These are phyloP conservation scores for Paraurostyla sp. DNA, from an alignment of 73 alveolate species.

Conservation along the genomic window DNA sequence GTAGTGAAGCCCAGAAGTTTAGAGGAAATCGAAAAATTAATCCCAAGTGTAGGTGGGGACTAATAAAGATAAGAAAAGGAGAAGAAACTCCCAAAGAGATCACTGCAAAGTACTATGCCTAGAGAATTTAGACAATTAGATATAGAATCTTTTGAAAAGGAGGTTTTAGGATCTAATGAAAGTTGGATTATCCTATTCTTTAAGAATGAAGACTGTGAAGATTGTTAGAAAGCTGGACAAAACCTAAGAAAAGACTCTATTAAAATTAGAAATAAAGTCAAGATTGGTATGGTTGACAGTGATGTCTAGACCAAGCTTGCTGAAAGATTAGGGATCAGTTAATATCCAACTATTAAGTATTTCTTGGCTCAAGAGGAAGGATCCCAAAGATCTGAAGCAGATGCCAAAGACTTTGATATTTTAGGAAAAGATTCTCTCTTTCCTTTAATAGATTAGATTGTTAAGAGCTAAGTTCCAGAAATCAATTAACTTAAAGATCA, in stretches of 20 bases:
- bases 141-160: slow-evolving; percentile 83
- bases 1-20: slow-evolving; percentile 44
- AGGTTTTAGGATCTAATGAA: slow-evolving; percentile 83
- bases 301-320: slow-evolving; percentile 87
- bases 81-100: neutral
- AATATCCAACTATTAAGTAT: slow-evolving; percentile 89
- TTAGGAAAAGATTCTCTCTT: neutral
- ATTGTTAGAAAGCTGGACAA: slow-evolving; percentile 93
- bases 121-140: slow-evolving; percentile 86
- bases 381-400: neutral
- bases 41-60: neutral
- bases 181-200: slow-evolving; percentile 90
- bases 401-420: neutral
- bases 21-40: neutral
- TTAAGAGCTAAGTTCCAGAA: neutral
- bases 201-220: slow-evolving; percentile 91
- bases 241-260: slow-evolving; percentile 92
- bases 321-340: slow-evolving; percentile 79
- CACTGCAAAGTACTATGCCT: too few species aligned
- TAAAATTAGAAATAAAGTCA: slow-evolving; percentile 87
- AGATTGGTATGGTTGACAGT: slow-evolving; percentile 94
- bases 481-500: neutral
- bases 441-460: neutral
- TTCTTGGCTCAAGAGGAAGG: neutral
- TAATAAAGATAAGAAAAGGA: too few species aligned